Evolutionary conservation across 352 stramenopile species (phyloP), one percentile per base, ranked within the genome.

Genomic region (Globisporangium emineosum): DNA sequence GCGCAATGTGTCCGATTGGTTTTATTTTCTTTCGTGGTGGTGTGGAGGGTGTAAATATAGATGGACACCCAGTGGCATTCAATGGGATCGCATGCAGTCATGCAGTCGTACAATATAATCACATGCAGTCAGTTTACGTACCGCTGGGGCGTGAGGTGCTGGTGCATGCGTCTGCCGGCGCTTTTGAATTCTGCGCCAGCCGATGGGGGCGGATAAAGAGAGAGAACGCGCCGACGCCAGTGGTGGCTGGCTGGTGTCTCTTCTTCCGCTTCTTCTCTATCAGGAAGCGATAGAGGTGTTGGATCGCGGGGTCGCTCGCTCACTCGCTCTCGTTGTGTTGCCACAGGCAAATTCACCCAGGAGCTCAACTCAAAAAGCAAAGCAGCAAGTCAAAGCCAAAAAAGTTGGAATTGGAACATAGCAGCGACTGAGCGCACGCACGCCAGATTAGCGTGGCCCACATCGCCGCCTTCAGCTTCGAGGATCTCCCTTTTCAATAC

Each of bases 101-200:
- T 15, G 15, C n/a, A 17, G 10, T 47, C 15, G 19, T 47, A 21
- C 50, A 17, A 21, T 27, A 17, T 23, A 53, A 54, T 55, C 30
- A 8, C 30, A 56, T 21, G 19, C 23, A 55, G 10, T 13, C 47
- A 33, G 47, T 43, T 37, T 56, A 58, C 60, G 60, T 65, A 65
- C 60, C 47, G 60, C 60, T 65, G 47, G 42, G 59, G 47, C 32
- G 45, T 65, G 35, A 65, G n/a, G 47, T 65, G 59, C 59, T 65
- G 59, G 33, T 58, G 59, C 59, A 65, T 65, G 45, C 43, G 43
- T 23, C 12, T 45, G 57, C 21, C 17, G 29, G 15, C 45, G 45
- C 45, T 52, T 52, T 58, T 43, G 52, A 30, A 30, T 58, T 58
- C 30, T 58, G 52, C 52, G 10, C 6, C 40, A 47, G 29, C 30